Conservation (phyloP, 768 basidiomycete species). For the Leccinum rimulosum region DNA sequence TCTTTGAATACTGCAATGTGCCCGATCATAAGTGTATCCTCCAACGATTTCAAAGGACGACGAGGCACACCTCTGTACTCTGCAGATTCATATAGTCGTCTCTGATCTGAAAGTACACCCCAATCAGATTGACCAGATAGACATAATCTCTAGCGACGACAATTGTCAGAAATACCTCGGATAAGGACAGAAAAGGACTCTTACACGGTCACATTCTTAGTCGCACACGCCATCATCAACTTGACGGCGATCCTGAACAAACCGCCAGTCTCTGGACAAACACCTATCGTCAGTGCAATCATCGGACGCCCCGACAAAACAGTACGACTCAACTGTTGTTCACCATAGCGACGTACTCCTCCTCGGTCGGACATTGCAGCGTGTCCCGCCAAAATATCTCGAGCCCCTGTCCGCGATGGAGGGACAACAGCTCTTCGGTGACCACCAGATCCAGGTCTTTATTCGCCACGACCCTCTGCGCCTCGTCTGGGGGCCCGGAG, state of each 20-base stretch:
- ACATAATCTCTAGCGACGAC: constrained; percentile 68
- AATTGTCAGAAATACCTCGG: background rate
- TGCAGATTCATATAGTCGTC: constrained; percentile 97
- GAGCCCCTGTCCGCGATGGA: constrained; percentile 93
- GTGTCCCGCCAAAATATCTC: constrained; percentile 95
- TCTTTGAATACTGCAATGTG: constrained; percentile 54
- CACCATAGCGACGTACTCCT: constrained; percentile 95
- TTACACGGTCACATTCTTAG: constrained; percentile 58
- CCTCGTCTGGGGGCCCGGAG: background rate
- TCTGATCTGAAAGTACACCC: constrained; percentile 94
- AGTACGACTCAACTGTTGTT: constrained; percentile 70
- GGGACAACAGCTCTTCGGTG: constrained; percentile 63
- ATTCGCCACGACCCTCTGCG: constrained; percentile 51
- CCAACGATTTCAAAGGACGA: background rate
- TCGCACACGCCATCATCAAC: constrained; percentile 91
- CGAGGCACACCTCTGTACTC: constrained; percentile 65
- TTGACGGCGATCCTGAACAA: constrained; percentile 90
- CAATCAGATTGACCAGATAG: constrained; percentile 89
- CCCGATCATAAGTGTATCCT: background rate
- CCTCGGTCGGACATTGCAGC: constrained; percentile 87
- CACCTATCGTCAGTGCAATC: background rate
- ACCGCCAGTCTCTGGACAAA: constrained; percentile 81
- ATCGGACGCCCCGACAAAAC: constrained; percentile 55
- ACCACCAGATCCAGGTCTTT: constrained; percentile 60
- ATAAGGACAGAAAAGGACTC: constrained; percentile 15